Conservation (phyloP, 768 basidiomycete genomes). For the Leccinum incarnatum region DNA sequence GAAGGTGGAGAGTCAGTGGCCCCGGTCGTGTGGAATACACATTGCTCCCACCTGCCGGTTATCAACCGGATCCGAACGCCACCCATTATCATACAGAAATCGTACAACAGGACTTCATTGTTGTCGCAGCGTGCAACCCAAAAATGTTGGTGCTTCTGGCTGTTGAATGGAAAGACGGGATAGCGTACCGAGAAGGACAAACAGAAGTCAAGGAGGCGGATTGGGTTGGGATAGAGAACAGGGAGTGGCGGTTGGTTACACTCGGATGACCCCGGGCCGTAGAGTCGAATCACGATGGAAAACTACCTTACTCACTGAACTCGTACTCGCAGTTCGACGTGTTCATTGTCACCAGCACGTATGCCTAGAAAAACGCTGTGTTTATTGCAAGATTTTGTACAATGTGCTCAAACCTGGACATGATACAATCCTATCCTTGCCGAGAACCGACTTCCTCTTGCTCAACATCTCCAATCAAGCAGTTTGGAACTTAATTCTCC, state of each 20-base stretch:
- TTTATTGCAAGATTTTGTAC: not conserved
- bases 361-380: too few species aligned
- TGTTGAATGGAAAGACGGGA: conserved; percentile 13
- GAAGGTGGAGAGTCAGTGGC: not conserved
- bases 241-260: conserved; percentile 8
- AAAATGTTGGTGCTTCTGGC: conserved; percentile 7
- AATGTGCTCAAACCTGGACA: conserved; percentile 6
- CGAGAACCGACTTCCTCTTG: not conserved
- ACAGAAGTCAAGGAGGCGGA: not conserved
- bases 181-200: conserved; percentile 15
- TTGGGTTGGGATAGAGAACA: conserved; percentile 10
- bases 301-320: too few species aligned
- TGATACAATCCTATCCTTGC: conserved; percentile 6
- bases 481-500: not conserved
- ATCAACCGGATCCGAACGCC: not conserved
- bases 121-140: conserved; percentile 3
- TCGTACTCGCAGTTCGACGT: not conserved
- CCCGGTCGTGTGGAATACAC: not conserved
- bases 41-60: not conserved
- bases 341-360: too few species aligned
- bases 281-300: not conserved
- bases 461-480: not conserved
- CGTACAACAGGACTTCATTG: conserved; percentile 13
- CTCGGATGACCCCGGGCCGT: not conserved
- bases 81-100: conserved; percentile 2